Percentiles rank a stretch among this genome's conserved stretches.
These are phyloP conservation scores for Cercis canadensis DNA, from an alignment of 306 rosid genomes.

Conservation along the genomic window DNA sequence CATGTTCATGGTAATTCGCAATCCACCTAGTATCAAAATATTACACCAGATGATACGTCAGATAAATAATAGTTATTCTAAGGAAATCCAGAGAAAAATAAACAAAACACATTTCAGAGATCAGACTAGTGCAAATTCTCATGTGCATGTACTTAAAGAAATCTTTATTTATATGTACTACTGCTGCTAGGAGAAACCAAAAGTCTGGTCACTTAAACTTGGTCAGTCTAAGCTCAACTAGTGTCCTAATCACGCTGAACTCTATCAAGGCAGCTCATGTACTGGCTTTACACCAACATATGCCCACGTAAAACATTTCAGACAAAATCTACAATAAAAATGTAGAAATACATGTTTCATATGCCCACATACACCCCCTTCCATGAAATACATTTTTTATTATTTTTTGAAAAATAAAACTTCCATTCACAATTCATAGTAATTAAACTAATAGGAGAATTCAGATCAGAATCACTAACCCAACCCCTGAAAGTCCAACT, in stretches of 20 bases:
- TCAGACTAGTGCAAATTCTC: background rate
- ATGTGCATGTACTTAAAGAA: background rate
- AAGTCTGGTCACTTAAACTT: constrained; percentile 1
- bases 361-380: no score
- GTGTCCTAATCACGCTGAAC: constrained; percentile 3
- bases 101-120: background rate
- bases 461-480: no score
- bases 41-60: constrained; percentile 29
- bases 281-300: background rate
- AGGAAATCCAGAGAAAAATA: background rate
- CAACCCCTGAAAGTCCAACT: no score
- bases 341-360: no score
- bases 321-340: no score
- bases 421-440: no score
- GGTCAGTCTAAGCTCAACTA: background rate
- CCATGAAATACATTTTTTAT: no score
- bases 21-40: constrained; percentile 70
- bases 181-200: constrained; percentile 9
- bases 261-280: background rate
- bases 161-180: background rate
- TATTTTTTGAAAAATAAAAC: no score
- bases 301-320: background rate
- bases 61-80: background rate
- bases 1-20: constrained; percentile 86
- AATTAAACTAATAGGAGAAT: no score